phyloP scores from a whole-genome alignment of 176 grass and related monocot species.

The Musa schizocarpa region DNA sequence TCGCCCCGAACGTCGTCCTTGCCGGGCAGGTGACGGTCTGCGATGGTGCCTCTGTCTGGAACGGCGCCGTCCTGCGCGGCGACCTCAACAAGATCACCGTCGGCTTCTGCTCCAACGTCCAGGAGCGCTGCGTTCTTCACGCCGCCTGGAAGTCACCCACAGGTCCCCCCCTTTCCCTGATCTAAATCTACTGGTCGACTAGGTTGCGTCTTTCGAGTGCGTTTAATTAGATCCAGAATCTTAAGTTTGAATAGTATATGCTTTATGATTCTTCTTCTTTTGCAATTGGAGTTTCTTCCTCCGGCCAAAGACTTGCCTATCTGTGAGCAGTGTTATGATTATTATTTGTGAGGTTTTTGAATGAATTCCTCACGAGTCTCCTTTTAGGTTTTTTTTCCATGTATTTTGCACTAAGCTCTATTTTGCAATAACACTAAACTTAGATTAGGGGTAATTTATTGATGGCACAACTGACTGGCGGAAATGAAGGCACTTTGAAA shows the following conservation, averaged over 20 bases:
- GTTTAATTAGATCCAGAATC: slow-evolving; percentile 12
- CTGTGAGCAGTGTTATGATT: background rate
- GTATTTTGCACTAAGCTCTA: too few relatives aligned
- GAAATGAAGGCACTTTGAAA: background rate
- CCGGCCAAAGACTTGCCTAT: background rate
- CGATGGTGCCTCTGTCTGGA: slow-evolving; percentile 90
- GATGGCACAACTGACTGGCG: background rate
- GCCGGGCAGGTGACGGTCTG: slow-evolving; percentile 81
- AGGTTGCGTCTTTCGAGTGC: background rate
- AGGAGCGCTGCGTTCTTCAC: slow-evolving; percentile 93
- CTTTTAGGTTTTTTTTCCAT: too few relatives aligned
- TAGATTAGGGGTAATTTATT: background rate
- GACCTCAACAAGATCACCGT: slow-evolving; percentile 98
- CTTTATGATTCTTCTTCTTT: background rate
- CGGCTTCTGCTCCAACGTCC: slow-evolving; percentile 85
- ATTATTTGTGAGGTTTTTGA: background rate
- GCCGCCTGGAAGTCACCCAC: slow-evolving; percentile 73
- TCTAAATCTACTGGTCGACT: background rate
- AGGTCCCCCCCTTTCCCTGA: slow-evolving; percentile 27
- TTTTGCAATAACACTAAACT: background rate
- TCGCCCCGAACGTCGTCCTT: slow-evolving; percentile 78
- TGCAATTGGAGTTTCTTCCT: background rate
- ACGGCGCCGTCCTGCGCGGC: slow-evolving; percentile 75
- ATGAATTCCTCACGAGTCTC: too few relatives aligned
- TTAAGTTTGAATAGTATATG: background rate